Base-by-base conservation (phyloP, 2,329 filamentous ascomycete genomes). In the Ceratocystis harringtonii region DNA sequence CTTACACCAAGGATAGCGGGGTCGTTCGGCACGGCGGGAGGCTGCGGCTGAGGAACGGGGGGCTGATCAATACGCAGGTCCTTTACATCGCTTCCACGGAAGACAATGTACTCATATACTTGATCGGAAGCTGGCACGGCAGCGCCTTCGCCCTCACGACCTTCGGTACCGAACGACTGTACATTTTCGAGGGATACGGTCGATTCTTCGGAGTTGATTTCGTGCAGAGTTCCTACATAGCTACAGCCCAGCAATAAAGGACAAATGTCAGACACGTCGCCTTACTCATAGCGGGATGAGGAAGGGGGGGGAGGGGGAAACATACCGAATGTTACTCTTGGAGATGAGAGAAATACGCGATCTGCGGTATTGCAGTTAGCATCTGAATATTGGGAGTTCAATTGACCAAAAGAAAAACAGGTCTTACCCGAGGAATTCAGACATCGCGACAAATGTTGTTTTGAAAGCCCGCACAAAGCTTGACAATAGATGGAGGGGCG, bases 151-250 rank as follows among this genome's bases (percentile, higher is more conserved):
- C 81, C 84, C 73, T 87, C 87, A 69, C 94, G 89, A 66, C 91
- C 92, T 78, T 99, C 94, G 36, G 94, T 96, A 71, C 94, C 94
- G 73, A 87, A 95, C 2, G 92, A 97, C 69, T 86, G 84, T 74
- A 99, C 94, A 83, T 96, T 92, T 75, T 99, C 92, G 69, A 99
- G 85, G 52, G 94, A 95, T 72, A 99, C 95, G 69, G 94, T 97
- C 60, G 92, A 95, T 71, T 90, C 89, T 76, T 96, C 92, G 68
- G 92, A 95, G 77, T 96, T 96, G 83, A 99, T 99, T 76, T 96
- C 90, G 78, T 96, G 91, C 63, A 99, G 85, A 65, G 89, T 92
- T 70, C 94, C 94, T 73, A 95, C 90, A 79, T 97, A 97, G 77
- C 92, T 96, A 73, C 67, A 63, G 75, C 78, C 36, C 36, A 41